These are phyloP conservation scores for Bipolaris victoriae DNA, from an alignment of 2,329 filamentous ascomycete genomes.

Conservation along the genomic window DNA sequence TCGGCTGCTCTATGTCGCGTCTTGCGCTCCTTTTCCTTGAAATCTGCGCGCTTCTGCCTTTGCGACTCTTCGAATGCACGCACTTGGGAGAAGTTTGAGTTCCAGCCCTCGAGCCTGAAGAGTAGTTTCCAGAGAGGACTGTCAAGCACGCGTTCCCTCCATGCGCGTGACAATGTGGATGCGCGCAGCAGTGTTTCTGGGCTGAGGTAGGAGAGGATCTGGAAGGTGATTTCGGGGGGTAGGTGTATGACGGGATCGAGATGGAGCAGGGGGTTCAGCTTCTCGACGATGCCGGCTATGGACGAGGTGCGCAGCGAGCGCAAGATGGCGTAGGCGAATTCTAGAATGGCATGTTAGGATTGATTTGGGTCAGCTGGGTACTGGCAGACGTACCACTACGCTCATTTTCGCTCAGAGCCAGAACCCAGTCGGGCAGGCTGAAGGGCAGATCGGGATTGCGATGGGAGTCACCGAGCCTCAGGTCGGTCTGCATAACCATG, in stretches of 20 bases:
- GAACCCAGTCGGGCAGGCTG: constrained; percentile 61
- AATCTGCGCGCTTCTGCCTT: constrained; percentile 47
- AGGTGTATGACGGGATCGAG: constrained; percentile 89
- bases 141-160: constrained; percentile 82
- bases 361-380: neutral
- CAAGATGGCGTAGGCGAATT: constrained; percentile 79
- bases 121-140: constrained; percentile 83
- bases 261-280: constrained; percentile 81
- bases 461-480: constrained; percentile 43
- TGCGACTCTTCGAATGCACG: constrained; percentile 67
- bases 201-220: constrained; percentile 86
- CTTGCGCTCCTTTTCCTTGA: constrained; percentile 52
- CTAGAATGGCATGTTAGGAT: constrained; percentile 55
- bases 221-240: constrained; percentile 87
- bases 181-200: constrained; percentile 79
- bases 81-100: constrained; percentile 69
- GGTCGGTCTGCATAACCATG: constrained; percentile 47
- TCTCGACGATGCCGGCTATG: constrained; percentile 79
- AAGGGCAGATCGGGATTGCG: constrained; percentile 38
- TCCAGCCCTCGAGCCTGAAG: constrained; percentile 88
- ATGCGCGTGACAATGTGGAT: constrained; percentile 77
- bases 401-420: constrained; percentile 60
- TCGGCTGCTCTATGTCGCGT: constrained; percentile 54
- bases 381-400: constrained; percentile 57
- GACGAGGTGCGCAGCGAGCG: constrained; percentile 79